phyloP scores from a whole-genome alignment of 2,329 filamentous ascomycete genomes.

The Massarina eburnea region DNA sequence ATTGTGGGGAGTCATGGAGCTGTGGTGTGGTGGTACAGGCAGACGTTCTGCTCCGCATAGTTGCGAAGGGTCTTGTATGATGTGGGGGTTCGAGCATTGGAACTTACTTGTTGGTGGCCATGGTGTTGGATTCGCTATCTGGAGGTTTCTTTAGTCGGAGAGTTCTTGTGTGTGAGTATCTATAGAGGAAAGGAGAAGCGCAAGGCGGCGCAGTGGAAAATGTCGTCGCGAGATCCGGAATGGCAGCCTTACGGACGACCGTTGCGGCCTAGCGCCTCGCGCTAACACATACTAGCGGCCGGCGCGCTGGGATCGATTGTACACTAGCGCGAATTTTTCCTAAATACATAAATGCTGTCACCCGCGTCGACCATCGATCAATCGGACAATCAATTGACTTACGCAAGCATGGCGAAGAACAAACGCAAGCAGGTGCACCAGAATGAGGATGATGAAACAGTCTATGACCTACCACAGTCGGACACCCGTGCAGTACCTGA shows the following conservation, averaged over 20 bases:
- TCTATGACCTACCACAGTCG: background rate
- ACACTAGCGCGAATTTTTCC: conserved; percentile 3
- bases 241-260: conserved; percentile 1
- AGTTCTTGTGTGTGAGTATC: background rate
- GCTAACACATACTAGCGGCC: background rate
- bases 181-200: background rate
- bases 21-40: background rate
- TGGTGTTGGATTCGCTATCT: background rate
- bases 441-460: no score
- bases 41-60: background rate
- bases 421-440: conserved; percentile 27
- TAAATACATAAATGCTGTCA: background rate
- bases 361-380: no score
- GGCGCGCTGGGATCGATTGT: background rate
- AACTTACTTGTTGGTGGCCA: conserved; percentile 1
- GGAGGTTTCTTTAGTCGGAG: background rate
- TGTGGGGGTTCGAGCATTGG: no score
- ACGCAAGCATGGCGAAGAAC: conserved; percentile 11
- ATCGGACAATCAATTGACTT: no score
- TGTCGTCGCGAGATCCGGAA: background rate
- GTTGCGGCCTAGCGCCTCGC: background rate
- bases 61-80: background rate
- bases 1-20: no score
- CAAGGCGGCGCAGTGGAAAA: background rate
- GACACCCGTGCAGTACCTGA: no score